Evolutionary conservation across 1,284 basidiomycete species (phyloP).

Genomic region (Chalciporus sp.): DNA sequence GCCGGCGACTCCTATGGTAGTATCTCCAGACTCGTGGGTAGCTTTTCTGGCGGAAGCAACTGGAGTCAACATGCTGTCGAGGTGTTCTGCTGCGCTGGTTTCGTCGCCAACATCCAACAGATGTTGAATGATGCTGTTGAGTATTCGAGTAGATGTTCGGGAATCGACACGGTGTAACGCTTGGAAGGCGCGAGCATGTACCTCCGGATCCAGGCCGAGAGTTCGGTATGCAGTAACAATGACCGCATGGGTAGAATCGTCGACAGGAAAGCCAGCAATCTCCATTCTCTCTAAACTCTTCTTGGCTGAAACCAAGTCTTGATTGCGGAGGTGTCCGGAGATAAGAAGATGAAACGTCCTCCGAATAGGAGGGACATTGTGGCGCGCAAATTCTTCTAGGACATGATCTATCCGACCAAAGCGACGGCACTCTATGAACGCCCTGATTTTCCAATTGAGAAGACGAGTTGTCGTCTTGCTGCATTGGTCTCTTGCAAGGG

Average conservation of each 20-base stretch:
- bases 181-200: conserved; percentile 54
- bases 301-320: conserved; percentile 58
- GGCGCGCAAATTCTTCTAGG: conserved; percentile 51
- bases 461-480: conserved; percentile 54
- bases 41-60: conserved; percentile 22
- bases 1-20: conserved; percentile 38
- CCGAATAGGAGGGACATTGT: conserved; percentile 50
- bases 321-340: conserved; percentile 67
- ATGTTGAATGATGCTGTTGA: conserved; percentile 67
- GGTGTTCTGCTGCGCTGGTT: conserved; percentile 43
- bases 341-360: conserved; percentile 70
- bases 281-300: conserved; percentile 56
- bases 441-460: conserved; percentile 68
- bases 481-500: conserved; percentile 47
- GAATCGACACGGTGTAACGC: conserved; percentile 44
- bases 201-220: conserved; percentile 57
- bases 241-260: conserved; percentile 59
- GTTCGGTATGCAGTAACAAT: conserved; percentile 60
- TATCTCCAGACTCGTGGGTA: conserved; percentile 31
- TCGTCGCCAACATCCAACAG: conserved; percentile 60
- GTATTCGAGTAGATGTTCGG: conserved; percentile 46
- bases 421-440: conserved; percentile 53
- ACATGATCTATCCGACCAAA: conserved; percentile 49
- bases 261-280: conserved; percentile 51
- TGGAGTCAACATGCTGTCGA: conserved; percentile 56